Conservation (phyloP, 1,284 basidiomycete genomes). For the Leccinum griseonigrum region DNA sequence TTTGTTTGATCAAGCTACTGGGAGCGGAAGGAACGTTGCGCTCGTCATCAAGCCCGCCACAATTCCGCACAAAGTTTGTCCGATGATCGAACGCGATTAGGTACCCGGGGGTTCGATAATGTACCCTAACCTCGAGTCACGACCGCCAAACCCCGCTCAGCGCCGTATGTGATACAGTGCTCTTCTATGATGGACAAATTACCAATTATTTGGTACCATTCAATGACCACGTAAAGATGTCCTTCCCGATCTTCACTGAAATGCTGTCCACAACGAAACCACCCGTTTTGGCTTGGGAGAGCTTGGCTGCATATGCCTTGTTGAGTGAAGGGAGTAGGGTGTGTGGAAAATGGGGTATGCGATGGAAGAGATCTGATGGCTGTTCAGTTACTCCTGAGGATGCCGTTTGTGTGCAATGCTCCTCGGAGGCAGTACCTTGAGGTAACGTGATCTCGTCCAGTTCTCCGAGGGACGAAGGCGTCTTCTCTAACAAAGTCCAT, state of each 20-base stretch:
- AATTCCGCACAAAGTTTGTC: slow-evolving; percentile 6
- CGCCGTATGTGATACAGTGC: slow-evolving; percentile 5
- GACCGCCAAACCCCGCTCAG: slow-evolving; percentile 6
- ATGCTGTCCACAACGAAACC: slow-evolving; percentile 52
- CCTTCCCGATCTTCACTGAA: slow-evolving; percentile 65
- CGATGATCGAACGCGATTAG: slow-evolving; percentile 6
- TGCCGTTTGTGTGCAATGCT: slow-evolving; percentile 3
- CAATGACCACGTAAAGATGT: slow-evolving; percentile 48
- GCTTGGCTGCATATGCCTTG: slow-evolving; percentile 38
- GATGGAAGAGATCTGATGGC: slow-evolving; percentile 32
- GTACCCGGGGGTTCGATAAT: slow-evolving; percentile 5
- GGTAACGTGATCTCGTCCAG: slow-evolving; percentile 2
- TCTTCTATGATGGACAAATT: slow-evolving; percentile 13
- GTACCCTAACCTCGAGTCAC: slow-evolving; percentile 1
- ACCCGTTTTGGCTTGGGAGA: slow-evolving; percentile 45
- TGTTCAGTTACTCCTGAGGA: slow-evolving; percentile 11
- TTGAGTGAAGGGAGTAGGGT: slow-evolving; percentile 49
- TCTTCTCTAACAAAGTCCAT: slow-evolving; percentile 61
- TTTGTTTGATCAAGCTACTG: slow-evolving; percentile 63
- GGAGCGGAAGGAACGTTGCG: slow-evolving; percentile 64
- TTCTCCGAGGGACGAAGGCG: slow-evolving; percentile 3
- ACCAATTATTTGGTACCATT: slow-evolving; percentile 25
- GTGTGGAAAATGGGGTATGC: slow-evolving; percentile 52
- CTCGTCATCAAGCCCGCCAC: slow-evolving; percentile 42
- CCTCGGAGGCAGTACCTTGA: slow-evolving; percentile 2